Evolutionary conservation across 257 asterid genomes (phyloP).

Genomic region (Leonotis leonurus): DNA sequence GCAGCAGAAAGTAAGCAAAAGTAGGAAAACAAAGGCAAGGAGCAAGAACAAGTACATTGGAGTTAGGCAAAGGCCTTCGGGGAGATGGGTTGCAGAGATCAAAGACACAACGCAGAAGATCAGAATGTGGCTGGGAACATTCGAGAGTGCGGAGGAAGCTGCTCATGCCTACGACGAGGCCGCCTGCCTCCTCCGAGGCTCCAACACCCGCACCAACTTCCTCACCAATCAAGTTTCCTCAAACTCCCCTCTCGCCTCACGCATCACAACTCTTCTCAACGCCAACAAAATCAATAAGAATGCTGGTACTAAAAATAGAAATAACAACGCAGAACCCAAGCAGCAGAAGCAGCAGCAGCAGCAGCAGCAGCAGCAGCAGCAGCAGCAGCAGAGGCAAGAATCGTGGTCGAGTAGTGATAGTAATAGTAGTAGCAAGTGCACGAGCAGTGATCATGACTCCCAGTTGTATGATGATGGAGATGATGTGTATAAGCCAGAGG

Average conservation of each 20-base stretch:
- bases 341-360: neutral
- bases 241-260: slow-evolving; percentile 53
- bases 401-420: too few species aligned
- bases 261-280: slow-evolving; percentile 44
- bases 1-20: slow-evolving; percentile 32
- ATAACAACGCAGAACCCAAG: too few species aligned
- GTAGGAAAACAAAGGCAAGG: slow-evolving; percentile 11
- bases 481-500: slow-evolving; percentile 42
- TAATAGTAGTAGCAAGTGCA: too few species aligned
- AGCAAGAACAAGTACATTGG: slow-evolving; percentile 40
- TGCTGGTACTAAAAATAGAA: too few species aligned
- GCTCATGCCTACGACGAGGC: slow-evolving; percentile 70
- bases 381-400: too few species aligned
- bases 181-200: slow-evolving; percentile 56
- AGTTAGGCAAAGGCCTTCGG: slow-evolving; percentile 66
- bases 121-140: slow-evolving; percentile 73
- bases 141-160: slow-evolving; percentile 53
- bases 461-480: slow-evolving; percentile 17
- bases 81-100: slow-evolving; percentile 74
- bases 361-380: slow-evolving; percentile 1
- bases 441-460: too few species aligned
- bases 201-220: slow-evolving; percentile 57
- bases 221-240: slow-evolving; percentile 32
- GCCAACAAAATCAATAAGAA: slow-evolving; percentile 28
- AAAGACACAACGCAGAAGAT: slow-evolving; percentile 65